Evolutionary conservation across 768 basidiomycete genomes (phyloP).

Genomic region (Tulasnella sp.): DNA sequence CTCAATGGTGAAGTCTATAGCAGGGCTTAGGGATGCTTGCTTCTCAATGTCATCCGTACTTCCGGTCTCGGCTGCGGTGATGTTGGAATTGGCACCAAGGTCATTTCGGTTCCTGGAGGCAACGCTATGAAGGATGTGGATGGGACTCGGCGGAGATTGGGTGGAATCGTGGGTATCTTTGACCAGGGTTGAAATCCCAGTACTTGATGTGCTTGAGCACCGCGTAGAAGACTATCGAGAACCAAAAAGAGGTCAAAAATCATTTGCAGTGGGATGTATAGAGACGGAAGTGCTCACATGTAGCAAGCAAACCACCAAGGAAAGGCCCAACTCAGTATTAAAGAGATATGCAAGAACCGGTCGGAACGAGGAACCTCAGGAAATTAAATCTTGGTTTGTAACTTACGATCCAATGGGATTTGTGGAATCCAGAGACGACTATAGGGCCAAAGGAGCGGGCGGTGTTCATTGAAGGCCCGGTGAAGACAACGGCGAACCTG

Average conservation of each 20-base stretch:
- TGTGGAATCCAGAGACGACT: constrained; percentile 49
- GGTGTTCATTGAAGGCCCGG: constrained; percentile 58
- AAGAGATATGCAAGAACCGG: neutral
- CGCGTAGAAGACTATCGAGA: constrained; percentile 16
- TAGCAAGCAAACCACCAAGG: constrained; percentile 51
- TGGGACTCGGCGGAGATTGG: neutral
- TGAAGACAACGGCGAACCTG: constrained; percentile 52
- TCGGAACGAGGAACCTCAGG: neutral
- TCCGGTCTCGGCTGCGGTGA: no score
- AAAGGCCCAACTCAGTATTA: constrained; percentile 66
- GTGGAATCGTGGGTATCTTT: constrained; percentile 20
- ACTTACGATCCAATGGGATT: constrained; percentile 53
- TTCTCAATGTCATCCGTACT: no score
- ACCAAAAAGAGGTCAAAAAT: no score
- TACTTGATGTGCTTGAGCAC: constrained; percentile 18
- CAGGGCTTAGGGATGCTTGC: no score
- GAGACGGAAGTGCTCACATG: constrained; percentile 9
- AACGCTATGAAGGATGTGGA: neutral
- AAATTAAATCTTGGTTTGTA: neutral
- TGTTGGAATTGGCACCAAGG: no score
- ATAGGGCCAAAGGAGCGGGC: constrained; percentile 64
- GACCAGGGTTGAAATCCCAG: constrained; percentile 26
- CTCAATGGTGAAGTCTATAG: no score
- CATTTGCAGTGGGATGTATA: no score
- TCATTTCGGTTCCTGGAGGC: no score